These are phyloP conservation scores for Nicotiana benthamiana DNA, from an alignment of 257 asterid species.

Conservation along the genomic window DNA sequence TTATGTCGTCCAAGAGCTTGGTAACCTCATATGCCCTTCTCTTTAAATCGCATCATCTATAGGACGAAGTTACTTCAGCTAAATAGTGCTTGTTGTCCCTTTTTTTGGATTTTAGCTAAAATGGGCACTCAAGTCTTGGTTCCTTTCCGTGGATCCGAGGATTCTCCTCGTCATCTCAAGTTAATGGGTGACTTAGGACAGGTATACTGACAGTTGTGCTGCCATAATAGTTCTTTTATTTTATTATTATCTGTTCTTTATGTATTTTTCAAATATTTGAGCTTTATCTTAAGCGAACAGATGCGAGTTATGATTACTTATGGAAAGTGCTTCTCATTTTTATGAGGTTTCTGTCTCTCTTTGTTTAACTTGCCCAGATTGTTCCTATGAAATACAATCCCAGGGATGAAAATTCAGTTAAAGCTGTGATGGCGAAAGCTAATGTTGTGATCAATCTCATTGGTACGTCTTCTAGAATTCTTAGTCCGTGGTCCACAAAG, in stretches of 20 bases:
- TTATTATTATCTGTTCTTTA: not conserved
- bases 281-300: not conserved
- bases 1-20: conserved; percentile 87
- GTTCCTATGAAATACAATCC: conserved; percentile 96
- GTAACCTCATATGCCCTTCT: conserved; percentile 30
- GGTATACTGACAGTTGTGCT: conserved; percentile 31
- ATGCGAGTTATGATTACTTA: not conserved
- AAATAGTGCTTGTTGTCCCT: not conserved
- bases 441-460: conserved; percentile 96
- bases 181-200: conserved; percentile 99
- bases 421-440: conserved; percentile 98
- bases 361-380: conserved; percentile 41
- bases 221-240: not conserved
- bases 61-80: not conserved
- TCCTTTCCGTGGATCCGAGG: conserved; percentile 96
- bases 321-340: not conserved
- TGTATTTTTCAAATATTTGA: not conserved
- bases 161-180: conserved; percentile 91
- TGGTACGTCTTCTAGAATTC: conserved; percentile 34
- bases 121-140: conserved; percentile 94
- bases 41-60: not conserved
- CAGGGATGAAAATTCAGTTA: conserved; percentile 80
- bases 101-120: conserved; percentile 52
- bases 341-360: not conserved
- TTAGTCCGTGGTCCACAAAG: not conserved